Percentiles rank a stretch among this genome's conserved stretches.
phyloP scores from a whole-genome alignment of 129 eudicot genomes.

The Chrysanthemum lavandulifolium region DNA sequence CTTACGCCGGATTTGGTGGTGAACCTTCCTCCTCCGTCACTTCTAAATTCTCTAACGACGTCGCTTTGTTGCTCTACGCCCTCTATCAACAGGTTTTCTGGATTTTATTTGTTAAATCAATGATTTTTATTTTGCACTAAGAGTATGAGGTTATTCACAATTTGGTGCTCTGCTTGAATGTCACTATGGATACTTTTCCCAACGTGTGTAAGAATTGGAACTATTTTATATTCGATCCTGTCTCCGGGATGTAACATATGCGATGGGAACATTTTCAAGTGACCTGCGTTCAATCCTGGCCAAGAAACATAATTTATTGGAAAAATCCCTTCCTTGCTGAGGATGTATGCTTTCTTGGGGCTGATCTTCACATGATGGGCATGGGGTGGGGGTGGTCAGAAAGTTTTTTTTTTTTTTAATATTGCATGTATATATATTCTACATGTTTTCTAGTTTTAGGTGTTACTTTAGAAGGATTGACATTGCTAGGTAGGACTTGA shows the following conservation, averaged over 20 bases:
- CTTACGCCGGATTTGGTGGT: conserved; percentile 86
- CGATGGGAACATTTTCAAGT: no score
- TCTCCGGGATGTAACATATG: no score
- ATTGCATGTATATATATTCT: background rate
- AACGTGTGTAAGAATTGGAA: no score
- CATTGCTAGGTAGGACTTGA: background rate
- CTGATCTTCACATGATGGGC: conserved; percentile 8
- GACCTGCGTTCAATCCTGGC: no score
- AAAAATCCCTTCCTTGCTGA: background rate
- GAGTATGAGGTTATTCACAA: no score
- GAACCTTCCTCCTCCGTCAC: conserved; percentile 62
- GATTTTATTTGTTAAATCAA: background rate
- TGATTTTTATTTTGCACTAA: no score
- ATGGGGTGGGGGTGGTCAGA: background rate
- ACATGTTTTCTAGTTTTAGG: conserved; percentile 1
- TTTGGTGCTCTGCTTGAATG: no score
- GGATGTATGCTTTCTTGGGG: no score
- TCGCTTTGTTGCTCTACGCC: conserved; percentile 80
- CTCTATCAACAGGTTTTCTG: conserved; percentile 81
- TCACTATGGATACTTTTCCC: no score
- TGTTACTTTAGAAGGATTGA: background rate
- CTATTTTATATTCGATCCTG: no score
- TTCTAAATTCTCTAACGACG: conserved; percentile 81
- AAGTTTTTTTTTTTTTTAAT: no score
- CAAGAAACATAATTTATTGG: no score